phyloP scores from a whole-genome alignment of 257 asterid species.

The Ballota nigra region DNA sequence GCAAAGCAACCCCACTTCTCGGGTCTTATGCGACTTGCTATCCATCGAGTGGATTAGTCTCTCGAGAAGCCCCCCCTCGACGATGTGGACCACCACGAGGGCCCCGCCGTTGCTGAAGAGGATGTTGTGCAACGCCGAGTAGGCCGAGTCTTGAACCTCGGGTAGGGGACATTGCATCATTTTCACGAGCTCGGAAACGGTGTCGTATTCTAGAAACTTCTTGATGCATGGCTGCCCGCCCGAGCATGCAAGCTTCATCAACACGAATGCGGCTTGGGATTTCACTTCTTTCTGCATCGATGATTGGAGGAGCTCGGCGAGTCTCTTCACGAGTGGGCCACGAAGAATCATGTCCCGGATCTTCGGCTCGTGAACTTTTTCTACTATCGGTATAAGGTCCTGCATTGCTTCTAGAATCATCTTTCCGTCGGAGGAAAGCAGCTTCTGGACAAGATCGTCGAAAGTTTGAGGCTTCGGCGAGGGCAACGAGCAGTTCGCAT shows the following conservation, averaged over 20 bases:
- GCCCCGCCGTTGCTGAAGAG: slow-evolving; percentile 28
- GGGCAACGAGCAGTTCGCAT: slow-evolving; percentile 10
- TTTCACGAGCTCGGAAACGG: slow-evolving; percentile 22
- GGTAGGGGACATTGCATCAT: slow-evolving; percentile 27
- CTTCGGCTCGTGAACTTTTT: slow-evolving; percentile 26
- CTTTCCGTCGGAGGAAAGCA: slow-evolving; percentile 16
- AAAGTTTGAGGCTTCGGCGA: slow-evolving; percentile 31
- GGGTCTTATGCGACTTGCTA: slow-evolving; percentile 30
- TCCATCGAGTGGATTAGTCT: slow-evolving; percentile 25
- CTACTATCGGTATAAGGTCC: slow-evolving; percentile 33
- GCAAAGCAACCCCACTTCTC: slow-evolving; percentile 32
- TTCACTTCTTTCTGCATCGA: slow-evolving; percentile 19
- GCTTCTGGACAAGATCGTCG: slow-evolving; percentile 25
- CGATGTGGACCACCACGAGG: slow-evolving; percentile 20
- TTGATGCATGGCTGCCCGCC: slow-evolving; percentile 34
- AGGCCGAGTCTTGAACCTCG: slow-evolving; percentile 37
- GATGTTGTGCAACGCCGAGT: slow-evolving; percentile 32
- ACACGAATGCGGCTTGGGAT: slow-evolving; percentile 23
- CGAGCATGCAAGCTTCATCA: slow-evolving; percentile 39
- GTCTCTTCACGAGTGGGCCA: slow-evolving; percentile 23
- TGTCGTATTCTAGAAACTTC: slow-evolving; percentile 25
- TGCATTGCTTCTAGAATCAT: slow-evolving; percentile 31
- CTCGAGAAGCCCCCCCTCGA: slow-evolving; percentile 21
- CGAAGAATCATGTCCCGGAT: slow-evolving; percentile 26
- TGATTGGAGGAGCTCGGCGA: slow-evolving; percentile 30